Base-by-base conservation (phyloP, 805 yeast species). In the Metschnikowia koreensis region DNA sequence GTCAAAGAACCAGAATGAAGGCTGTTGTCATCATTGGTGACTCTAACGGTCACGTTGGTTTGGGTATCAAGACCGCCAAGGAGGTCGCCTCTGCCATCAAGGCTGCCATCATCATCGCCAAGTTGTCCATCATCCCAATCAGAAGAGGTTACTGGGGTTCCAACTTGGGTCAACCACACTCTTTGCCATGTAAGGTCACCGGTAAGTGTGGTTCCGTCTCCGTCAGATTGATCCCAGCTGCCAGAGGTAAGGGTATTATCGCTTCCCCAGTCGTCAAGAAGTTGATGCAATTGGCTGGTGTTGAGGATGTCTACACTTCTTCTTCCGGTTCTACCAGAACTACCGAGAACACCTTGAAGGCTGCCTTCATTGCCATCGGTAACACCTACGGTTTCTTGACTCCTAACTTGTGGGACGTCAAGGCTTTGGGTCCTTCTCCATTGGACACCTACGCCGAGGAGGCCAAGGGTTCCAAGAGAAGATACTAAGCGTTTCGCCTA, bases 131-230 rank as follows among this genome's bases (percentile, higher is more conserved):
- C 80, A 91, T 94, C 77, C 99, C 99, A 76, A 93, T 94, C 83
- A 93, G 99, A 87, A 91, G 99, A 87, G 99, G 99, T 84, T 94
- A 94, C 94, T 94, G 99, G 99, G 99, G 99, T 82, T 81, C 96
- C 78, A 90, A 91, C 86, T 89, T 94, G 80, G 99, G 99, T 87
- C 87, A 89, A 80, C 99, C 99, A 75, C 99, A 94, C 88, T 89
- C 99, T 66, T 87, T 93, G 75, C 93, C 97, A 72, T 80, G 86
- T 81, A 94, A 94, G 91, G 90, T 92, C 76, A 87, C 98, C 66
- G 99, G 99, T 83, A 94, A 93, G 91, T 94, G 98, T 84, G 99
- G 99, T 87, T 93, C 98, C 80, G 98, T 94, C 74, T 77, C 87
- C 62, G 97, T 93, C 67, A 91, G 99, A 86, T 86, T 94, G 76